Percentiles rank a stretch among this genome's conserved stretches.
Evolutionary conservation across 495 filamentous ascomycete species (phyloP).

Genomic region (Echria macrotheca): DNA sequence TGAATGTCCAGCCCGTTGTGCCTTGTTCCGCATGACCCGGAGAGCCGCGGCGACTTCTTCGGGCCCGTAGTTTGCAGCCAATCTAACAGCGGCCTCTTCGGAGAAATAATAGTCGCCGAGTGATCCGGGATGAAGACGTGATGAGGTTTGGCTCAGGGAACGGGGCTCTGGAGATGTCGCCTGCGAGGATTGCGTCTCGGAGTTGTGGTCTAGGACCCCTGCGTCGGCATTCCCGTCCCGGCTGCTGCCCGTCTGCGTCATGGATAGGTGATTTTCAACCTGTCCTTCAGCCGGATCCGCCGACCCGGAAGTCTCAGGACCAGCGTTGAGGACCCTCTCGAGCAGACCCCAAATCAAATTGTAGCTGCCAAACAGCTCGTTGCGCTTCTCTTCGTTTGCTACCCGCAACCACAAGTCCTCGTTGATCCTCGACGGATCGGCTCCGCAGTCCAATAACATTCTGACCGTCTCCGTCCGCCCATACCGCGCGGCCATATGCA

Average conservation of each 20-base stretch:
- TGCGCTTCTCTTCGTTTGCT: neutral
- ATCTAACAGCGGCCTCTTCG: neutral
- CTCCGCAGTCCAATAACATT: conserved; percentile 9
- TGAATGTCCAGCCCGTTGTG: neutral
- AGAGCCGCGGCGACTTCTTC: neutral
- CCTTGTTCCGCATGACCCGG: neutral
- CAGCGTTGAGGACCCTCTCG: neutral
- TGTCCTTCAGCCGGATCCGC: neutral
- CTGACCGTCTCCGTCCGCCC: conserved; percentile 5
- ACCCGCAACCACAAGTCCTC: neutral
- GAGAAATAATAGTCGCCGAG: neutral
- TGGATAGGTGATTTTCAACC: neutral
- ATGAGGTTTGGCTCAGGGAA: neutral
- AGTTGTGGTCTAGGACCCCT: too few species aligned
- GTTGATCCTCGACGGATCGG: conserved; percentile 1
- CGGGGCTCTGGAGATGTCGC: too few species aligned
- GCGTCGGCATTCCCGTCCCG: neutral
- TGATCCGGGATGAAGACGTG: neutral
- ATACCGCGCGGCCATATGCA: conserved; percentile 12
- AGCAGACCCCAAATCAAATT: neutral
- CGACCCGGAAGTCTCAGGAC: neutral
- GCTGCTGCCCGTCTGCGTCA: neutral
- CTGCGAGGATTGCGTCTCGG: too few species aligned
- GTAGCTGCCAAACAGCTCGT: neutral
- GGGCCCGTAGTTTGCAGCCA: neutral